Conservation (phyloP, 1,284 basidiomycete genomes). For the Peniophora sp. region DNA sequence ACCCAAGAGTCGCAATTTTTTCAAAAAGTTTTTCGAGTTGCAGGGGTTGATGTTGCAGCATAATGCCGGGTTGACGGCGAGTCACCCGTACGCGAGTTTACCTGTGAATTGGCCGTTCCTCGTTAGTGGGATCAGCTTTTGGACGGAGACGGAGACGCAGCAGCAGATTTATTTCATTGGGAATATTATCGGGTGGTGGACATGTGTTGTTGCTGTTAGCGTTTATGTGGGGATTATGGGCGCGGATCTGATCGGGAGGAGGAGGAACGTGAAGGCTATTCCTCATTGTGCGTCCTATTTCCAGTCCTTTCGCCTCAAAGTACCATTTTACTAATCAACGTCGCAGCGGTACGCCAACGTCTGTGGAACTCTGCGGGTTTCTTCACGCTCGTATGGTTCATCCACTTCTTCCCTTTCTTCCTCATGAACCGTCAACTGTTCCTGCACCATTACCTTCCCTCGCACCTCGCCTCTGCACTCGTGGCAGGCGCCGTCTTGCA, state of each 20-base stretch:
- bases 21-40: constrained; percentile 91
- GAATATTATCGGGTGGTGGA: constrained; percentile 94
- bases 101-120: constrained; percentile 99
- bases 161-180: constrained; percentile 97
- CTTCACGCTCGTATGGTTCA: constrained; percentile 91
- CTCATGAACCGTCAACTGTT: constrained; percentile 96
- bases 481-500: constrained; percentile 89
- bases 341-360: constrained; percentile 77
- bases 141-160: constrained; percentile 81
- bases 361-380: constrained; percentile 94
- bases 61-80: constrained; percentile 91
- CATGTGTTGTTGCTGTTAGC: constrained; percentile 76
- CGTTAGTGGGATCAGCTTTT: constrained; percentile 93
- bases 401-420: constrained; percentile 98
- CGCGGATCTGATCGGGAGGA: constrained; percentile 84
- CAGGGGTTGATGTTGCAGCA: constrained; percentile 96
- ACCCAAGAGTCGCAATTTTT: constrained; percentile 82
- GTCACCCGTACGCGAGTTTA: constrained; percentile 90
- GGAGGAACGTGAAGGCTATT: constrained; percentile 81
- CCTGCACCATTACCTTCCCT: constrained; percentile 97
- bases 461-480: constrained; percentile 86
- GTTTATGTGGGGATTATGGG: constrained; percentile 86
- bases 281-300: constrained; percentile 60
- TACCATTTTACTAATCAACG: neutral
- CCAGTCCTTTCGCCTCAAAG: constrained; percentile 1